Evolutionary conservation across 495 filamentous ascomycete species (phyloP), one percentile per base, ranked within the genome.

Genomic region (Neurospora pannonica): DNA sequence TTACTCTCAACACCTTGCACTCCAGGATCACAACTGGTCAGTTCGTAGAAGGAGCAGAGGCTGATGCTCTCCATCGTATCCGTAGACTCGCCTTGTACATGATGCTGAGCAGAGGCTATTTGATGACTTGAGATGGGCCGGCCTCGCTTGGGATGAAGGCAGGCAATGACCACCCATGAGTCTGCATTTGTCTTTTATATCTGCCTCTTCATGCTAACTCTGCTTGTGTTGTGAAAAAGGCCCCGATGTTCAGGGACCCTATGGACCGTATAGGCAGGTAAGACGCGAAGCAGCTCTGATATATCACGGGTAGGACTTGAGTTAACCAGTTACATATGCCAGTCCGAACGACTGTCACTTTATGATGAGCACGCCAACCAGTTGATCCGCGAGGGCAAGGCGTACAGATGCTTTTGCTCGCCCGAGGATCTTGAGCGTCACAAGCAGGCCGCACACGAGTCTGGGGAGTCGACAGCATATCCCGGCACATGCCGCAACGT

Each of bases 131-230:
- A 84, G 87, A 82, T 98, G 96, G 96, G 92, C 93, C 31, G 94
- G 96, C 2, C 83, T 98, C 38, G 85, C 91, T 70, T 98, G 95
- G 95, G 95, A 98, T 83, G 97, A 99, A 89, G 96, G 94, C 54
- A 67, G 13, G 54, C 54, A 34, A 17, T 62, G 28, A 67, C 6
- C 28, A 17, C 54, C 54, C 54, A 67, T 90, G 79, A 71, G 72
- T 71, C 19, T 19, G 21, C 21, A 71, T 13, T 7, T 70, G 21
- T 36, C 19, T 37, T 76, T 34, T 72, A 28, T 46, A 34, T n/a
- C 19, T 76, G 74, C 11, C 9, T 34, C 28, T n/a, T 13, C 48
- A 24, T 34, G 71, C 72, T 70, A 46, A 48, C 62, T 46, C 34
- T 70, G 4, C 10, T 69, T n/a, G 24, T 31, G 15, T 69, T 13